phyloP scores from a whole-genome alignment of 2,329 filamentous ascomycete genomes.

The Fusarium denticulatum region DNA sequence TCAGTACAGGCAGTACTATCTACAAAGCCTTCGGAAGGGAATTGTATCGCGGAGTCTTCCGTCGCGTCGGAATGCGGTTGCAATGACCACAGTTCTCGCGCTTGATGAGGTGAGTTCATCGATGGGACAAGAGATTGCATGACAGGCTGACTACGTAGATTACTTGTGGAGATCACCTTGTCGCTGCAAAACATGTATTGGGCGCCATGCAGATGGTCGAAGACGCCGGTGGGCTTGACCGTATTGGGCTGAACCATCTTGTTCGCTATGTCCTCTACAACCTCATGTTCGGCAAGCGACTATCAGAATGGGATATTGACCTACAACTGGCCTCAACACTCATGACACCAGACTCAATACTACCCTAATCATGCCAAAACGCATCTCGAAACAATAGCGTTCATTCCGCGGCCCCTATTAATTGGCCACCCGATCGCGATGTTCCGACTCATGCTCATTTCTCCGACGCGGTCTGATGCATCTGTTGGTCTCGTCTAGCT shows the following conservation, averaged over 20 bases:
- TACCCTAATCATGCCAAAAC: background rate
- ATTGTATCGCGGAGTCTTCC: background rate
- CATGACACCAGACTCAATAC: constrained; percentile 1
- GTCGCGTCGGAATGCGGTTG: background rate
- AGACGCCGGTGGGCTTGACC: background rate
- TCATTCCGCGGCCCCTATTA: background rate
- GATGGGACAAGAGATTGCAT: background rate
- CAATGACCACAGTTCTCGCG: background rate
- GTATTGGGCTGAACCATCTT: background rate
- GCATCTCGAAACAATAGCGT: background rate
- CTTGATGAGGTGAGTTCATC: background rate
- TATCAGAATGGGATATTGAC: constrained; percentile 3
- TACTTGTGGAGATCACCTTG: background rate
- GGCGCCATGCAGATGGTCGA: constrained; percentile 10
- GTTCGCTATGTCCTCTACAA: background rate
- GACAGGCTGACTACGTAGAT: background rate
- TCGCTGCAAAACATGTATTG: constrained; percentile 12
- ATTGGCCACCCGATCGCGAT: background rate
- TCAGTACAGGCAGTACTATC: background rate
- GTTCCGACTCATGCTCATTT: background rate
- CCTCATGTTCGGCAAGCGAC: constrained; percentile 6
- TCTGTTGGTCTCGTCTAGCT: background rate
- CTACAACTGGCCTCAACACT: background rate
- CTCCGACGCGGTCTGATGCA: background rate
- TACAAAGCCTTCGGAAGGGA: background rate